Evolutionary conservation across 2,329 filamentous ascomycete species (phyloP), one percentile per base, ranked within the genome.

Genomic region (Sclerotinia minor): DNA sequence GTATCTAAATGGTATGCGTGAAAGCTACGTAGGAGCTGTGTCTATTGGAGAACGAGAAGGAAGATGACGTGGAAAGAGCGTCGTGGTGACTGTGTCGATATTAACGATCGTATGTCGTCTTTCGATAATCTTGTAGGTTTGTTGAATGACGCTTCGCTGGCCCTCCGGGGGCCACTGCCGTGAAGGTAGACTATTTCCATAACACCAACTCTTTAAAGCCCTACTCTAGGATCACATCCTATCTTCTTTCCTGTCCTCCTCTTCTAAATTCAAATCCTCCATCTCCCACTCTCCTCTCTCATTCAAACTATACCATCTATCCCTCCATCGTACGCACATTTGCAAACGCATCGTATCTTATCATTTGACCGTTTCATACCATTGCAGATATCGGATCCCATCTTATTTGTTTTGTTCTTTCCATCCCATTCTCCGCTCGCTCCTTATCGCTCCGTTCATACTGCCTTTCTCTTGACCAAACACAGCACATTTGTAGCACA

Each of bases 61-160:
- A 5, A 44, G n/a, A 58, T 57, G 57, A 45, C 69, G 53, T 57
- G 57, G 45, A 69, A 81, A 35, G 35, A 53, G 50, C 26, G 3
- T 2, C 17, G 13, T 44, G 4, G 41, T 13, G 13, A 21, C 5
- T 17, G 38, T 45, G n/a, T 59, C 38, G 55, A 29, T 26, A 45
- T 29, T 5, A 44, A 26, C 9, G 4, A 38, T 45, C 55, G 24
- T 44, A 7, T 8, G 44, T 21, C 55, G 55, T 29, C 24, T n/a
- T 19, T 19, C 6, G 15, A 3, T 0, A 45, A 29, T 45, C 55
- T 13, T 8, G 38, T 9, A 1, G 55, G 24, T 24, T 45, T 19
- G 19, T 11, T 15, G 11, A n/a, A 35, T 55, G 53, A 55, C 29
- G 53, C 53, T 35, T 29, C 52, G 52, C 29, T 55, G n/a, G n/a